Conservation (phyloP, 2,329 filamentous ascomycete genomes). For the Cercospora berteroae region DNA sequence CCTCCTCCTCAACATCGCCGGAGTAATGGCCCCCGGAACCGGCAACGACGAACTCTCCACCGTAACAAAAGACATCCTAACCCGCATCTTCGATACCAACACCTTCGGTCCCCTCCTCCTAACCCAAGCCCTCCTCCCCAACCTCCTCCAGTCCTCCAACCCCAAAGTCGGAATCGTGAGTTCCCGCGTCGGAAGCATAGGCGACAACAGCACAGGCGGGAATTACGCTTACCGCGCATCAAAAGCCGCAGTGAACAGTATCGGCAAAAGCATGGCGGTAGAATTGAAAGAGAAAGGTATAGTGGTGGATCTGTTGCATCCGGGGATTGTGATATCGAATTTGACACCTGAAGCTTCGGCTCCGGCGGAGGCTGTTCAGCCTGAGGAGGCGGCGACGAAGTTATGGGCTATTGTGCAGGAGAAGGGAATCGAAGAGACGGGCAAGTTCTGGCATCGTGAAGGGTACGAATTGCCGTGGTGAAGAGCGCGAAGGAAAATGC, state of each 20-base stretch:
- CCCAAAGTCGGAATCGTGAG: constrained; percentile 45
- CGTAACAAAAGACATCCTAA: constrained; percentile 34
- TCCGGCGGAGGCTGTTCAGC: constrained; percentile 43
- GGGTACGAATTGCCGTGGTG: constrained; percentile 48
- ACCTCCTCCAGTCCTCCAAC: constrained; percentile 34
- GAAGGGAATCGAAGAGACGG: constrained; percentile 44
- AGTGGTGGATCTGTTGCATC: constrained; percentile 45
- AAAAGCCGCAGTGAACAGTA: constrained; percentile 47
- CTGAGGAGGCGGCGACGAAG: constrained; percentile 47
- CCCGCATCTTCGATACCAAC: constrained; percentile 45
- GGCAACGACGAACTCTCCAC: constrained; percentile 38
- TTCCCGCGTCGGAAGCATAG: constrained; percentile 45
- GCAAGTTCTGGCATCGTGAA: constrained; percentile 48
- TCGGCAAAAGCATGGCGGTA: constrained; percentile 46
- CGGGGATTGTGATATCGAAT: constrained; percentile 44
- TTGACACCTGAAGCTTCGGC: constrained; percentile 31
- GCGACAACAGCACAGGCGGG: constrained; percentile 45
- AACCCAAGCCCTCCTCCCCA: constrained; percentile 46
- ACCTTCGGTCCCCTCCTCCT: constrained; percentile 47
- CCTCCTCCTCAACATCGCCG: constrained; percentile 42
- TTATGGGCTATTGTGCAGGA: constrained; percentile 43
- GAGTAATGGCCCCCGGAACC: constrained; percentile 37
- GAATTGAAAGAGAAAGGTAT: constrained; percentile 44
- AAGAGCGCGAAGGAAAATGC: not conserved
- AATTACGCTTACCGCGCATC: constrained; percentile 46